Conservation (phyloP, 2,329 filamentous ascomycete genomes). For the Chrysosporium queenslandicum region DNA sequence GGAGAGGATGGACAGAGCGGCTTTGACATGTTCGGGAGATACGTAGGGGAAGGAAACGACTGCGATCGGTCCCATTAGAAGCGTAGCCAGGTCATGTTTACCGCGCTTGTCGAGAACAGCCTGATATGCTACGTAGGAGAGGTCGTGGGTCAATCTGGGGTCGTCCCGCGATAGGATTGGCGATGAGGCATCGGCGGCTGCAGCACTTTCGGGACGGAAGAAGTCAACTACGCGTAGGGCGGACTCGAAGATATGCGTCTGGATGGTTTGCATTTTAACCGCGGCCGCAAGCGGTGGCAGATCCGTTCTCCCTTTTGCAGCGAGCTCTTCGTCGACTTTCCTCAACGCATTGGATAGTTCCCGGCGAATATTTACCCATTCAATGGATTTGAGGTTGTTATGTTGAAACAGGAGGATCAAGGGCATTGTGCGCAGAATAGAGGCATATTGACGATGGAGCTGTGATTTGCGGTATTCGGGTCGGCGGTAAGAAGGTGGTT, state of each 20-base stretch:
- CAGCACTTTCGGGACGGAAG: slow-evolving; percentile 47
- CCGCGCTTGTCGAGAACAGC: slow-evolving; percentile 42
- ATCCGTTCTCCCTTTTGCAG: slow-evolving; percentile 42
- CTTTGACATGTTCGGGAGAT: slow-evolving; percentile 72
- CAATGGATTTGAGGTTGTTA: slow-evolving; percentile 63
- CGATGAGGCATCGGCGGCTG: slow-evolving; percentile 23
- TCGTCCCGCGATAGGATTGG: slow-evolving; percentile 32
- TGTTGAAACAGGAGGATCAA: slow-evolving; percentile 79
- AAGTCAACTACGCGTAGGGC: slow-evolving; percentile 81
- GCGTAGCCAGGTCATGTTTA: slow-evolving; percentile 56
- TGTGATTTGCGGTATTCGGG: slow-evolving; percentile 85
- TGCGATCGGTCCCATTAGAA: slow-evolving; percentile 73
- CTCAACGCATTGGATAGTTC: slow-evolving; percentile 53
- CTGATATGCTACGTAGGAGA: slow-evolving; percentile 48
- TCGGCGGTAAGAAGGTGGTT: slow-evolving; percentile 79
- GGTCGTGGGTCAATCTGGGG: slow-evolving; percentile 45
- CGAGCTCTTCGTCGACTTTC: slow-evolving; percentile 58
- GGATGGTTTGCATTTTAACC: slow-evolving; percentile 71
- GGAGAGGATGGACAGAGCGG: slow-evolving; percentile 65
- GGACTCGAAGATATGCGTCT: slow-evolving; percentile 78
- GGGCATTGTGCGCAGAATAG: slow-evolving; percentile 73
- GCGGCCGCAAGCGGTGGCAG: slow-evolving; percentile 43
- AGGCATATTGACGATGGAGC: slow-evolving; percentile 75
- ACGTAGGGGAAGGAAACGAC: slow-evolving; percentile 71
- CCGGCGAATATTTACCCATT: slow-evolving; percentile 63